Evolutionary conservation across 2,329 filamentous ascomycete species (phyloP), one percentile per base, ranked within the genome.

Genomic region (Beauveria sp.): DNA sequence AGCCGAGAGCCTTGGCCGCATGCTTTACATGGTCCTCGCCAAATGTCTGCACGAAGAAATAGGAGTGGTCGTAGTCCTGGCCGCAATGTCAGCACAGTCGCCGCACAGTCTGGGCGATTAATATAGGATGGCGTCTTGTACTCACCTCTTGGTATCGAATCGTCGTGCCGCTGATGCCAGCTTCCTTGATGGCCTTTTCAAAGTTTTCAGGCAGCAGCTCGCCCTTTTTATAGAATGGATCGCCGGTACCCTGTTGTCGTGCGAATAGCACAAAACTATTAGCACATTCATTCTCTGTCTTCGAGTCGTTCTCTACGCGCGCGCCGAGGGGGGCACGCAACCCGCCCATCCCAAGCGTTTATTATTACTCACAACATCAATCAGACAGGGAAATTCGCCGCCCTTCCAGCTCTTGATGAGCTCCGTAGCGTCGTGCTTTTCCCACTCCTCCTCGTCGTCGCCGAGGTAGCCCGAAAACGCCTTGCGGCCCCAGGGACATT

Each of bases 131-230:
- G 26, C 62, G 58, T 57, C 46, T 24, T 52, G n/a, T n/a, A 52
- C 81, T 73, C 69, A 86, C 85, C 65, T 89, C 82, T 73, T 96
- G 93, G 79, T 93, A 95, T 70, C 93, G 85, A 65, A 98, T 77
- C 59, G 85, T 85, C 65, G 97, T 77, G 10, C 89, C 90, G 63
- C 84, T 77, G 58, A 91, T 81, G 22, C 91, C 91, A 28, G 86
- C 84, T 66, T 89, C 86, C 77, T 90, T 87, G 63, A 87, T 91
- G 14, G 90, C 93, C 69, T 86, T 82, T 66, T 89, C 85, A 58
- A 99, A 86, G 75, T 98, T 98, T 81, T 99, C 95, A 0, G 93
- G 95, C 47, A 98, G 82, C 61, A 99, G 81, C 76, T 99, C 95
- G 52, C 86, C 85, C 74, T 96, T 87, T 79, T 96, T 93, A 79